Evolutionary conservation across 2,329 filamentous ascomycete genomes (phyloP).

Genomic region (Sphaerulina populicola): DNA sequence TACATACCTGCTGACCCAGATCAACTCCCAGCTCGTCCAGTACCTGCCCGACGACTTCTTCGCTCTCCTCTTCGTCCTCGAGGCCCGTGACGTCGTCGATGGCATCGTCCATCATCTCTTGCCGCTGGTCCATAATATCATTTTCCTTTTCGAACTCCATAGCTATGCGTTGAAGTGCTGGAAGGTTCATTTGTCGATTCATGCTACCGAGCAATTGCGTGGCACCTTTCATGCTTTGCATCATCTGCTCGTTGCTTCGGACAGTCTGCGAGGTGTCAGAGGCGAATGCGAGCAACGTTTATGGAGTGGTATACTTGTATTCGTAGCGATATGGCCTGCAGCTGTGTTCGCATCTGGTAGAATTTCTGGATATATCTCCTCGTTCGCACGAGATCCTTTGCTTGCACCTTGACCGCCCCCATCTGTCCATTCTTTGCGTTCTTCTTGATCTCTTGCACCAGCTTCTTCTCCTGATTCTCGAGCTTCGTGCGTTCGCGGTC

Average conservation of each 20-base stretch:
- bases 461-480: conserved; percentile 97
- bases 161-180: conserved; percentile 86
- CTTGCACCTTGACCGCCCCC: conserved; percentile 97
- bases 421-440: conserved; percentile 97
- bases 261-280: conserved; percentile 58
- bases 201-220: conserved; percentile 89
- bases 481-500: conserved; percentile 92
- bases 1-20: conserved; percentile 73
- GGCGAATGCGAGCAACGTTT: not conserved
- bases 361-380: conserved; percentile 97
- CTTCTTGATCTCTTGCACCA: conserved; percentile 93
- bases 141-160: conserved; percentile 99
- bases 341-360: conserved; percentile 92
- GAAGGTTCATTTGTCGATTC: conserved; percentile 97
- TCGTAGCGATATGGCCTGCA: conserved; percentile 89
- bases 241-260: conserved; percentile 98
- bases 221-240: conserved; percentile 98
- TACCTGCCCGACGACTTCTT: conserved; percentile 94
- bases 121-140: conserved; percentile 97
- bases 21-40: conserved; percentile 95
- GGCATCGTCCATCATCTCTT: conserved; percentile 99
- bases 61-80: conserved; percentile 84
- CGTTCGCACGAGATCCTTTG: conserved; percentile 90
- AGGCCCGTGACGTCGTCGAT: conserved; percentile 94
- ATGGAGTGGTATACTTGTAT: conserved; percentile 61